Conservation (phyloP, 805 yeast genomes). For the Kazachstania taianensis region DNA sequence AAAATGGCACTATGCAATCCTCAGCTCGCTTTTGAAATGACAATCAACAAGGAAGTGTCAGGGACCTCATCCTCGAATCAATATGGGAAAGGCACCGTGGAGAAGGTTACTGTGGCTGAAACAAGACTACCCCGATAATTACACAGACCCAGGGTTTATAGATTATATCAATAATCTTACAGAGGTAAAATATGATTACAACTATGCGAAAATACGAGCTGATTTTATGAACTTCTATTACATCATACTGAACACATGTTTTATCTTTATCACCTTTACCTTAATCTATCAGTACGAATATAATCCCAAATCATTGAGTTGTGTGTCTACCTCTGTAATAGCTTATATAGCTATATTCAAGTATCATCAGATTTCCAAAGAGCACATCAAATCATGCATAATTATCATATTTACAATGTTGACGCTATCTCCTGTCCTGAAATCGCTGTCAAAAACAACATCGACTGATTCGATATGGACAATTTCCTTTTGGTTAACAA, state of each 20-base stretch:
- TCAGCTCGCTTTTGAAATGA: too few species aligned
- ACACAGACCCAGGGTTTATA: conserved; percentile 74
- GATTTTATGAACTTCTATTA: conserved; percentile 22
- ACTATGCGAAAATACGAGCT: conserved; percentile 13
- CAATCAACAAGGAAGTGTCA: too few species aligned
- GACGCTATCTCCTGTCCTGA: conserved; percentile 80
- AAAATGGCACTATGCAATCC: too few species aligned
- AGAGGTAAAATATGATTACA: conserved; percentile 7
- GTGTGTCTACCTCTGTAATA: conserved; percentile 1
- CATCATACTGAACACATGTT: conserved; percentile 43
- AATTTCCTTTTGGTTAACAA: conserved; percentile 65
- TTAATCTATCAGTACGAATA: conserved; percentile 16
- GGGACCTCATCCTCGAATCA: too few species aligned
- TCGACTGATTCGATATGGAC: conserved; percentile 96
- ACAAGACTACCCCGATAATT: conserved; percentile 86
- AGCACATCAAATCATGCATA: conserved; percentile 49
- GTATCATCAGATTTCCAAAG: not conserved
- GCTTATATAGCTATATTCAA: not conserved
- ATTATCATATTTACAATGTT: conserved; percentile 61
- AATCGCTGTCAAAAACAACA: conserved; percentile 79
- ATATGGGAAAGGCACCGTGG: conserved; percentile 47
- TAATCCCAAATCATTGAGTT: conserved; percentile 15
- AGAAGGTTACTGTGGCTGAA: conserved; percentile 72
- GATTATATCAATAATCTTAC: conserved; percentile 11
- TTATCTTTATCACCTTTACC: conserved; percentile 56